Evolutionary conservation across 2,329 filamentous ascomycete genomes (phyloP), one percentile per base, ranked within the genome.

Genomic region (Claviceps sp.): DNA sequence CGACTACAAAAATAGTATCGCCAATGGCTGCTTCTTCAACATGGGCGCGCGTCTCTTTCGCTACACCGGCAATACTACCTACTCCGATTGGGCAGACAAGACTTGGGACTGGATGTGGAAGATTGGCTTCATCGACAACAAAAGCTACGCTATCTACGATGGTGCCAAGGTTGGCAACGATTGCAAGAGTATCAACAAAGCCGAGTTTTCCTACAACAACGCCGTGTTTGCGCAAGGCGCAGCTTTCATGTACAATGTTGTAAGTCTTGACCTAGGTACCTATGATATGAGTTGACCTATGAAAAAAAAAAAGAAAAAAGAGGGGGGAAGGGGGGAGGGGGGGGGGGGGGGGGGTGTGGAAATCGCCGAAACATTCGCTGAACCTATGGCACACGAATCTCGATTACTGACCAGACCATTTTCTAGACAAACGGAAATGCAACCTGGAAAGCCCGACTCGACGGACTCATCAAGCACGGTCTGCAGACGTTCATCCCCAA

Each of bases 21-120:
- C 79, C 23, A 82, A 81, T 55, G 79, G 77, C 45, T 76, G 75
- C 59, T 80, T 82, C 64, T 82, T 83, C 69, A 80, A 83, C 61
- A 65, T 83, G 20, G 78, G 74, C n/a, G 78, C 86, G 16, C 78
- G 86, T 8, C 74, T 91, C 11, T 85, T 82, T 0, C 76, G 81
- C 9, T 89, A 87, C 66, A 86, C 83, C 0, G 71, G 70, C 36
- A 85, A 88, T 59, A 59, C 70, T 1, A 83, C 82, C 0, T 88
- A 87, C 58, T 69, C 72, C 2, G 70, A 81, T 5, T 82, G 79
- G 72, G 84, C 83, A 1, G 72, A 75, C 52, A 79, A 76, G 60
- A 74, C 75, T 0, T 88, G 77, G 69, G 71, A 86, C 43, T 83
- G 85, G 79, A 72, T 80, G 14, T 63, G 63, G 37, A 60, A 61